Evolutionary conservation across 768 basidiomycete species (phyloP), one percentile per base, ranked within the genome.

Genomic region (Clathrus columnatus): DNA sequence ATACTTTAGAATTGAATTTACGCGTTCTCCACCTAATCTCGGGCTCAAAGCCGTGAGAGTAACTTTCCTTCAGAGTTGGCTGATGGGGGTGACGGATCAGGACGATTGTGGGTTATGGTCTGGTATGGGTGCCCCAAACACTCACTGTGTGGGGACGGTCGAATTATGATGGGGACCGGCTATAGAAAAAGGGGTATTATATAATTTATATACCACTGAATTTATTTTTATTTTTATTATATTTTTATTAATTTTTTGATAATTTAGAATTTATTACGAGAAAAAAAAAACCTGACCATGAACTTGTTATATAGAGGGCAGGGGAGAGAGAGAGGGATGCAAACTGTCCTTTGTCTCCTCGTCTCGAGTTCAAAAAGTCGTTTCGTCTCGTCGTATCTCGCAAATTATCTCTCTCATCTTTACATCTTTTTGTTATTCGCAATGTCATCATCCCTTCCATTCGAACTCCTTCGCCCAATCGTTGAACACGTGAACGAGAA

Each of bases 391-490:
- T 36, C 36, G 36, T 36, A 36, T 36, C 36, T 36, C 10, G 36
- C 7, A 36, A n/a, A n/a, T n/a, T n/a, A n/a, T n/a, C n/a, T 36
- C 7, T 36, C 2, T 36, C n/a, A 11, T 36, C 36, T 11, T 36
- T 36, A 14, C 14, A 7, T 32, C 7, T 32, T 36, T 4, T 36
- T 36, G 4, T 36, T 2, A 14, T 36, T n/a, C 2, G 10, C 11
- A 36, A 36, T 36, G 36, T 56, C 45, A 10, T 46, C 41, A 14
- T 45, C 57, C 23, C 57, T 58, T 26, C 57, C 57, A 11, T 7
- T 57, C 53, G 57, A 58, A 30, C 47, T 58, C 16, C 48, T 32
- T 20, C 57, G 57, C 20, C 57, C 43, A 28, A 58, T 58, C 29
- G 30, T 58, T 44, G 45, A 42, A 48, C 47, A 58, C 42, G 32